phyloP scores from a whole-genome alignment of 2,329 filamentous ascomycete species.

The Mollisia scopiformis region DNA sequence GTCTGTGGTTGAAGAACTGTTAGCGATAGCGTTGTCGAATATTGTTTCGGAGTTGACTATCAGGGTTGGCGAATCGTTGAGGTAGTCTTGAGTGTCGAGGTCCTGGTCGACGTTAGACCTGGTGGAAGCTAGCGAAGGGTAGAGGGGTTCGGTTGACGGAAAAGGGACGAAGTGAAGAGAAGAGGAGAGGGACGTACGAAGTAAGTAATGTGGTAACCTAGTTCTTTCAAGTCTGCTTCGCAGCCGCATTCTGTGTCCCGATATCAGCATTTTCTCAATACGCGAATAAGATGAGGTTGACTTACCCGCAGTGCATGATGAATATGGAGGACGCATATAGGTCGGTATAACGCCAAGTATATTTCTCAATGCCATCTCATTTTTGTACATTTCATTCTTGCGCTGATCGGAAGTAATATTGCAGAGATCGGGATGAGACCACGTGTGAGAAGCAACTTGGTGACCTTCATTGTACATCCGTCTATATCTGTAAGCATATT shows the following conservation, averaged over 20 bases:
- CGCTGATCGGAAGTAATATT: conserved; percentile 44
- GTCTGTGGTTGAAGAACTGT: conserved; percentile 22
- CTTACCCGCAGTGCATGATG: too few relatives aligned
- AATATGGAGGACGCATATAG: conserved; percentile 50
- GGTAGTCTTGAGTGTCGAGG: conserved; percentile 53
- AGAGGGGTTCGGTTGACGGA: too few relatives aligned
- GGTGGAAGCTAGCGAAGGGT: too few relatives aligned
- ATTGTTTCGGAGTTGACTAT: conserved; percentile 50
- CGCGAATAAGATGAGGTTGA: too few relatives aligned
- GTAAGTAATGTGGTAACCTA: conserved; percentile 50
- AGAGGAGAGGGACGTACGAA: too few relatives aligned
- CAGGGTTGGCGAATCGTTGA: conserved; percentile 42
- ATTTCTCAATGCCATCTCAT: conserved; percentile 56
- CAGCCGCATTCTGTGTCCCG: conserved; percentile 40
- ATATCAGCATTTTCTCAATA: too few relatives aligned
- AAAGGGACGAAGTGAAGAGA: too few relatives aligned
- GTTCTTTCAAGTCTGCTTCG: conserved; percentile 34
- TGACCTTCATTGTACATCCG: conserved; percentile 43
- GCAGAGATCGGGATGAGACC: conserved; percentile 51
- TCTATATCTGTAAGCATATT: too few relatives aligned
- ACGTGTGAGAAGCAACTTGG: conserved; percentile 61
- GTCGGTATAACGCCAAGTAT: conserved; percentile 56
- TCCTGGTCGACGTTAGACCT: too few relatives aligned
- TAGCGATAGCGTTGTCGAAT: conserved; percentile 41
- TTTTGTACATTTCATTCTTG: conserved; percentile 51